These are phyloP conservation scores for Aspergillus funiculosus DNA, from an alignment of 495 filamentous ascomycete genomes.

Conservation along the genomic window DNA sequence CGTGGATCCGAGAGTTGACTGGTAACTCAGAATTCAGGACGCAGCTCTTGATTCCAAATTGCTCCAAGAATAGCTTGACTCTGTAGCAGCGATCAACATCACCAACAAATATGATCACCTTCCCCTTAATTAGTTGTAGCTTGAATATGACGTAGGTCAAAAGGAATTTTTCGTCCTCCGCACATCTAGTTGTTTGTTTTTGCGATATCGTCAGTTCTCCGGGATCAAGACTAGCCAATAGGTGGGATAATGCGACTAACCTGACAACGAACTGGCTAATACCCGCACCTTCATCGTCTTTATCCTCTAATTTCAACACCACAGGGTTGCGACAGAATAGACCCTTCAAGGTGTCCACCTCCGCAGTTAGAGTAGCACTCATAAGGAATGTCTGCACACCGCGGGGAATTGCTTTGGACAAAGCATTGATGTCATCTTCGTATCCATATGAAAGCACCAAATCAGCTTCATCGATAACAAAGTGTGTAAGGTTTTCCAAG, in stretches of 20 bases:
- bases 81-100: slow-evolving; percentile 93
- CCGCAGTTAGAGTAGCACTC: slow-evolving; percentile 83
- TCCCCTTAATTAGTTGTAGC: slow-evolving; percentile 88
- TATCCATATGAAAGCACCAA: slow-evolving; percentile 93
- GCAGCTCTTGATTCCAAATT: slow-evolving; percentile 90
- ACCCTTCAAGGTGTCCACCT: slow-evolving; percentile 77
- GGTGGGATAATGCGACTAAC: slow-evolving; percentile 38
- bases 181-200: slow-evolving; percentile 62
- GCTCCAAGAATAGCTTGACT: slow-evolving; percentile 91
- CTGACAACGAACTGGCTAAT: slow-evolving; percentile 83
- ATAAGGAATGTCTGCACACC: slow-evolving; percentile 87
- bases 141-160: slow-evolving; percentile 92
- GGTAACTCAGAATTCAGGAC: slow-evolving; percentile 93
- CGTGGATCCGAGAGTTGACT: slow-evolving; percentile 85
- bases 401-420: slow-evolving; percentile 70
- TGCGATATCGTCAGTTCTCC: too few species aligned
- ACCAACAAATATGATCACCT: slow-evolving; percentile 87
- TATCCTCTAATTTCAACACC: slow-evolving; percentile 69
- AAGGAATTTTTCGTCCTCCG: slow-evolving; percentile 95
- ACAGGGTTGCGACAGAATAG: slow-evolving; percentile 81
- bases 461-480: slow-evolving; percentile 95
- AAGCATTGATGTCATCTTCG: slow-evolving; percentile 74
- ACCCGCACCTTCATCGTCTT: slow-evolving; percentile 62
- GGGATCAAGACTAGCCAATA: too few species aligned
- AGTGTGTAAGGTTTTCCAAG: slow-evolving; percentile 61